These are phyloP conservation scores for Colletotrichum magnum DNA, from an alignment of 2,329 filamentous ascomycete species.

Conservation along the genomic window DNA sequence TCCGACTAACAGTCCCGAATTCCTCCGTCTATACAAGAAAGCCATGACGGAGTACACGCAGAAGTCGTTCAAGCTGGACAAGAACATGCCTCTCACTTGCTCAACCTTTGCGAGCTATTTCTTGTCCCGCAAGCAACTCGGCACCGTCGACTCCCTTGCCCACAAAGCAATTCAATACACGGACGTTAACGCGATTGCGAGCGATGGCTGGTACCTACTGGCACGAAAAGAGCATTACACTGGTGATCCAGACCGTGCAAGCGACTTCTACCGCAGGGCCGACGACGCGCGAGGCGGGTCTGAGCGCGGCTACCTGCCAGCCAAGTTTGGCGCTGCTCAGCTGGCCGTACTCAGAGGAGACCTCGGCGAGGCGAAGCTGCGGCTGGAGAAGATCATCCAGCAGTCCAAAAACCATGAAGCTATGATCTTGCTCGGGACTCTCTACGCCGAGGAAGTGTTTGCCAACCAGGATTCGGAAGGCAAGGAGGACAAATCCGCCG, in stretches of 20 bases:
- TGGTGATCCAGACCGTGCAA: conserved; percentile 80
- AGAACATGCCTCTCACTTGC: conserved; percentile 89
- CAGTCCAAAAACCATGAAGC: conserved; percentile 87
- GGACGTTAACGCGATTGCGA: conserved; percentile 95
- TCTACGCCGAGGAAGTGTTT: conserved; percentile 97
- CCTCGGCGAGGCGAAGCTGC: conserved; percentile 91
- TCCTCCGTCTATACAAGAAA: conserved; percentile 88
- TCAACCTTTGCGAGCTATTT: conserved; percentile 94
- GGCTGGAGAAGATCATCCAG: conserved; percentile 94
- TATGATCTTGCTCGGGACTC: conserved; percentile 90
- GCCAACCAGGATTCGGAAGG: conserved; percentile 77
- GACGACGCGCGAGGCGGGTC: conserved; percentile 92
- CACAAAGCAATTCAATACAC: conserved; percentile 96
- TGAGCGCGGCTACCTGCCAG: conserved; percentile 92
- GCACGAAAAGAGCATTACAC: conserved; percentile 92
- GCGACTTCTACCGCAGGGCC: conserved; percentile 89
- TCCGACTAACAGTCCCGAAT: conserved; percentile 86
- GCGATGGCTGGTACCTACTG: conserved; percentile 96
- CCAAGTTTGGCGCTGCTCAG: conserved; percentile 95
- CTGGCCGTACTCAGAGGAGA: conserved; percentile 88
- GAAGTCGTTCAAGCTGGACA: conserved; percentile 93
- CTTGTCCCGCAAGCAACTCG: conserved; percentile 83
- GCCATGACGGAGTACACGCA: conserved; percentile 96
- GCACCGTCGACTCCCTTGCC: conserved; percentile 87
- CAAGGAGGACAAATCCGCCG: conserved; percentile 89